Base-by-base conservation (phyloP, 371 early-diverging fungal genomes). In the Batkoa obscura region DNA sequence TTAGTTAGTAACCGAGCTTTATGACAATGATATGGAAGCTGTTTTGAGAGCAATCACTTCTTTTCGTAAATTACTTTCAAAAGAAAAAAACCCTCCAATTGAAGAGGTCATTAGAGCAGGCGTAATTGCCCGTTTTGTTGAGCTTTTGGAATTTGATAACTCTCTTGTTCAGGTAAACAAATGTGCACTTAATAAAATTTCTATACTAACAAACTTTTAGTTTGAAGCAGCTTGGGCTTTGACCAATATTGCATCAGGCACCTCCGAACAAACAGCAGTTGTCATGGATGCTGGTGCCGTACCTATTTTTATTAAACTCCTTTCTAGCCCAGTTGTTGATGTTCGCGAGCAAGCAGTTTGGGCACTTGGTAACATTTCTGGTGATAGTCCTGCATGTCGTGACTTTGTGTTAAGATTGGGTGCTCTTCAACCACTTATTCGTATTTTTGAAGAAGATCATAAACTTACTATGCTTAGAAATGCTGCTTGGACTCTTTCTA, bases 281-380 rank as follows among this genome's bases (percentile, higher is more conserved):
- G 95, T 98, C n/a, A 84, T 99, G 51, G 81, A 95, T 39, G 69
- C 82, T 48, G 88, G 89, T 50, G 98, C 98, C 4, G 86, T 99
- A 36, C 94, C 93, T 56, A 70, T 81, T 52, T 94, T 99, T 62
- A 81, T 98, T 57, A 74, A 86, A 63, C 80, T 99, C 53, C 73
- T 99, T 38, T 69, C 79, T 60, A 90, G 90, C 55, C 73, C 73
- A 33, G 83, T 81, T 57, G 71, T 81, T 36, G 95, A 92, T 68
- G 93, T 99, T 36, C 86, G 88, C 60, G 99, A 99, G 72, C 99
- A 87, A 81, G 94, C 94, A 53, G 97, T 98, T 42, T 99, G 99
- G 99, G 99, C 99, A 9, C 78, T 99, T 42, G 99, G 99, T 59
- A 99, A 99, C 74, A 99, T 99, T 76, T 96, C 99, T 42, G 99